These are phyloP conservation scores for Plasmodium gonderi DNA, from an alignment of 169 alveolate genomes.

Conservation along the genomic window DNA sequence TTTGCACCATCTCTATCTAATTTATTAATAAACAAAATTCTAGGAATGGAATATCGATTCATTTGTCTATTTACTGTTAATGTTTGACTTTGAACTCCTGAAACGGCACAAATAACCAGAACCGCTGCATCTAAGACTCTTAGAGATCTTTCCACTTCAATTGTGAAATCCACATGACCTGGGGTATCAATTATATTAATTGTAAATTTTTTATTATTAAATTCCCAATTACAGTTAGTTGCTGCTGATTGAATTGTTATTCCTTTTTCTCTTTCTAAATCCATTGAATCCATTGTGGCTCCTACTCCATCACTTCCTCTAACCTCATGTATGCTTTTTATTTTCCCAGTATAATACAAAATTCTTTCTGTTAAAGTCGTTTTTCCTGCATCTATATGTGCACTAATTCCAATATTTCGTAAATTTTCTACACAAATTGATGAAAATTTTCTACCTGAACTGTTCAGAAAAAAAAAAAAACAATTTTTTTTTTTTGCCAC, in stretches of 20 bases:
- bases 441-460: conserved; percentile 67
- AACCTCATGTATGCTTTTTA: conserved; percentile 95
- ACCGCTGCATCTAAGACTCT: conserved; percentile 98
- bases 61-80: conserved; percentile 97
- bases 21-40: conserved; percentile 94
- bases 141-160: conserved; percentile 97
- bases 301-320: conserved; percentile 97
- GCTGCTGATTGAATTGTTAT: conserved; percentile 97
- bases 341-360: conserved; percentile 89
- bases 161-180: conserved; percentile 99
- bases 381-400: conserved; percentile 98
- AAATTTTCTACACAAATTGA: conserved; percentile 78
- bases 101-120: conserved; percentile 95
- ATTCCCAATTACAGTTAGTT: conserved; percentile 93
- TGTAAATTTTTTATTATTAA: conserved; percentile 76
- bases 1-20: conserved; percentile 98
- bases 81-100: conserved; percentile 97
- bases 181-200: conserved; percentile 98
- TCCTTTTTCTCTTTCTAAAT: conserved; percentile 97
- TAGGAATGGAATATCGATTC: conserved; percentile 95
- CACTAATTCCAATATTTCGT: conserved; percentile 96
- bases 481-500: not conserved
- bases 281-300: conserved; percentile 99
- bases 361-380: conserved; percentile 97
- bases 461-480: not conserved